phyloP scores from a whole-genome alignment of 2,329 filamentous ascomycete species.

The Lachnellula arida region DNA sequence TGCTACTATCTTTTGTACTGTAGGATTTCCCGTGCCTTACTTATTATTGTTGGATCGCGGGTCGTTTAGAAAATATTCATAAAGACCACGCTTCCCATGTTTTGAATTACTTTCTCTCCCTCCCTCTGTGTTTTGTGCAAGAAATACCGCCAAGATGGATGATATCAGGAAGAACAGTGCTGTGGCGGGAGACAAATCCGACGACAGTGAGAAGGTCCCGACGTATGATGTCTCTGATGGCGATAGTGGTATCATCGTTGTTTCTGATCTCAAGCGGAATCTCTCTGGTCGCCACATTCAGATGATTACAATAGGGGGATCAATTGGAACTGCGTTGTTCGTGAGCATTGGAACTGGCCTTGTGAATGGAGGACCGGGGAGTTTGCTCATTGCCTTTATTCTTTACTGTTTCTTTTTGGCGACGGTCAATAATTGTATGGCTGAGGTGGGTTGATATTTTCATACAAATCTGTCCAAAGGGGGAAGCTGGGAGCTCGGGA shows the following conservation, averaged over 20 bases:
- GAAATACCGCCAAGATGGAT: slow-evolving; percentile 10
- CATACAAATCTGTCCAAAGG: no score
- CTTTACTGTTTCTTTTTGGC: slow-evolving; percentile 38
- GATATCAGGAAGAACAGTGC: slow-evolving; percentile 11
- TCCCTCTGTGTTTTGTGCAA: no score
- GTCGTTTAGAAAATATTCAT: not conserved
- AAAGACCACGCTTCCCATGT: not conserved
- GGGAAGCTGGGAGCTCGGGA: no score
- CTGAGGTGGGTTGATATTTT: slow-evolving; percentile 27
- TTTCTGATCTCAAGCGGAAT: slow-evolving; percentile 26
- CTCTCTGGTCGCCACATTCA: slow-evolving; percentile 44
- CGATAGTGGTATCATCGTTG: slow-evolving; percentile 6
- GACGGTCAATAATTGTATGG: slow-evolving; percentile 32
- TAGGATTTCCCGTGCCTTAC: not conserved
- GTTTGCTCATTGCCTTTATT: slow-evolving; percentile 43
- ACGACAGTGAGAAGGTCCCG: slow-evolving; percentile 12
- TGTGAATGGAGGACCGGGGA: slow-evolving; percentile 32
- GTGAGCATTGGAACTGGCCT: slow-evolving; percentile 41
- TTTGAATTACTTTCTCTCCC: not conserved
- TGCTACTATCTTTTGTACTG: not conserved
- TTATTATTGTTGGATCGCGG: not conserved
- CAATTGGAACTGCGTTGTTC: slow-evolving; percentile 45
- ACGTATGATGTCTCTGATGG: slow-evolving; percentile 9
- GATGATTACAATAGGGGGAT: slow-evolving; percentile 45
- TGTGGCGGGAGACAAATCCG: not conserved